Evolutionary conservation across 495 filamentous ascomycete species (phyloP), one percentile per base, ranked within the genome.

Genomic region (Podospora didyma): DNA sequence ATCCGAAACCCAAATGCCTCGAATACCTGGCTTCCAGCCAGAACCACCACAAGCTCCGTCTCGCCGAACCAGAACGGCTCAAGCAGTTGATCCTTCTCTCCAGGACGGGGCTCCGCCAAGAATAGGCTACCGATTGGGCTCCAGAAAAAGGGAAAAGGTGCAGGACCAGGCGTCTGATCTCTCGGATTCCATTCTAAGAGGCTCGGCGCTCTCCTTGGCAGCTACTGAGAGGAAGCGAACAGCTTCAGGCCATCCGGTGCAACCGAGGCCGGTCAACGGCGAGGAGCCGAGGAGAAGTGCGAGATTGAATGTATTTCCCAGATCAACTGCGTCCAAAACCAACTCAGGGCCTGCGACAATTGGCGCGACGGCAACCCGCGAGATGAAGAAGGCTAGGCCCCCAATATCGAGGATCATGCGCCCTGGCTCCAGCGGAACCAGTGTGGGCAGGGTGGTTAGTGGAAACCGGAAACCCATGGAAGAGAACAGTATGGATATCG

Each of bases 401-500:
- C 86, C 83, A 2, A 71, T 80, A 34, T 77, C 78, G 37, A 71
- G 74, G 49, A 79, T 79, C 34, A 68, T 75, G 56, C 71, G 80
- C 7, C 79, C 78, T 28, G 75, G 73, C 14, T 77, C 79, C 2
- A 79, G 81, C 53, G 75, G 78, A 11, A 80, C 87, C 4, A 88
- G 79, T 52, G 86, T 93, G 21, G 88, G 89, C 17, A 82, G 92
- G 54, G 88, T 91, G 49, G 89, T 96, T 31, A 96, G 92, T 62
- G 92, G 92, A 21, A 95, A 92, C 62, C 77, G 88, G 44, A 89
- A 89, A 65, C 83, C 82, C 1, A 59, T 85, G 19, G 82, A 82
- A 23, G 87, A 89, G 47, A 73, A 79, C 24, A 65, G 50, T 24
- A 83, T 86, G 72, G 89, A 92, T 56, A 62, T 82, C 48, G 86